Evolutionary conservation across 2,329 filamentous ascomycete species (phyloP), one percentile per base, ranked within the genome.

Genomic region (Alternaria sp.): DNA sequence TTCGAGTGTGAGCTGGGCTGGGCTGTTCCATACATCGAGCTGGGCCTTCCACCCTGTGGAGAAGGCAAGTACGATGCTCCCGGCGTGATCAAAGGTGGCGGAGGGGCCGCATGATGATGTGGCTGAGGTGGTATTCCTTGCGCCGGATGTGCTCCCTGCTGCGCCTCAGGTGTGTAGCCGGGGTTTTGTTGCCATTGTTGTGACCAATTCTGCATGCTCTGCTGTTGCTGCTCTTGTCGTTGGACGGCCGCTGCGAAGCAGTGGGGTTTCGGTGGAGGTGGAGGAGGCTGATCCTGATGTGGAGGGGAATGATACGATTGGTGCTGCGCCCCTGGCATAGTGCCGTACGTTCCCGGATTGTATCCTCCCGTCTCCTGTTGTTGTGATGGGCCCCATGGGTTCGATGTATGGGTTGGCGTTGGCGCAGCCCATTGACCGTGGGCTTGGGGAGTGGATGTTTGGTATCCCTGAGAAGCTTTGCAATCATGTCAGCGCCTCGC

Each of bases 181-280:
- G 60, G 58, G 28, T 60, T 61, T 21, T 68, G 65, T 51, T 70
- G 68, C 36, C 61, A 33, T 51, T 72, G 71, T 3, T 65, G 59
- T 40, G 53, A 39, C 64, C 64, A 72, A 56, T 41, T 56, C 34
- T 54, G 60, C 48, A 28, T 46, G 58, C 63, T 60, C 31, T 66
- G 61, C 42, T 61, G 59, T 14, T 59, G 58, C 17, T 60, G 52
- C 13, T 63, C 50, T 29, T 71, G 69, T 14, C 46, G 45, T 33
- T 73, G 71, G 8, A 69, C 63, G 31, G 68, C 67, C 34, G 66
- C 67, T 55, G 69, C 67, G 52, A 76, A 76, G 40, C 71, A 70
- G 33, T 71, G 62, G 9, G 72, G 73, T 66, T 77, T 77, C 11
- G 75, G 75, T 7, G 74, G 75, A 8, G 74, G 74, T n/a, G 73